A percentile compares a stretch with the other conserved stretches of the same genome.
Conservation (phyloP, 805 yeast genomes). For the Kluyveromyces siamensis region DNA sequence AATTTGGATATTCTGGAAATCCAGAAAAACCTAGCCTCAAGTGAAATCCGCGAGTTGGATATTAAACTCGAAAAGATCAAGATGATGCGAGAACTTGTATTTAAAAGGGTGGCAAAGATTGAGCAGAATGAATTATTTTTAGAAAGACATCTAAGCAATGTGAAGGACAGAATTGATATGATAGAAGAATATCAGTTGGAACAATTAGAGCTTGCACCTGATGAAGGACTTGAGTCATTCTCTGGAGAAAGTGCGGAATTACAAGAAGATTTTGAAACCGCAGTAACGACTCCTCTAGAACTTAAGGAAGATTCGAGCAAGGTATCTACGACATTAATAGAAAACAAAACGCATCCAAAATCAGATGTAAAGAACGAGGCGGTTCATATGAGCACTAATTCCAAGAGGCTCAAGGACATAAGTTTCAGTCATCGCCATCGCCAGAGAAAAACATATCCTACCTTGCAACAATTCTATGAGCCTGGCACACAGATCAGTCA, state of each 20-base stretch:
- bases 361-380: constrained; percentile 16
- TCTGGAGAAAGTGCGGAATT: constrained; percentile 5
- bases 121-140: constrained; percentile 53
- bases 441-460: constrained; percentile 46
- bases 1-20: constrained; percentile 49
- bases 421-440: constrained; percentile 22
- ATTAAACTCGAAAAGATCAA: constrained; percentile 43
- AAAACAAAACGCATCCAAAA: constrained; percentile 33
- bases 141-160: constrained; percentile 39
- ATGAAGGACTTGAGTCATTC: constrained; percentile 2
- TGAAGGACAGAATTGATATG: constrained; percentile 36
- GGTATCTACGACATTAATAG: constrained; percentile 35
- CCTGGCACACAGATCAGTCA: constrained; percentile 47
- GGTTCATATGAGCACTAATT: constrained; percentile 6
- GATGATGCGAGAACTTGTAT: constrained; percentile 41
- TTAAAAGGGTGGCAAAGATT: constrained; percentile 48
- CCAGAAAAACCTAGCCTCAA: constrained; percentile 54
- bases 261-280: constrained; percentile 4
- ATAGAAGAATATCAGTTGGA: constrained; percentile 34
- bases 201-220: constrained; percentile 14
- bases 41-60: constrained; percentile 59
- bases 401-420: constrained; percentile 14
- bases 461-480: constrained; percentile 54
- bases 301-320: constrained; percentile 17
- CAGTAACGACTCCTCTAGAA: constrained; percentile 5